Percentiles rank a stretch among this genome's conserved stretches.
Conservation (phyloP, 1,139 yeast species). For the Tardiomyces blankii region DNA sequence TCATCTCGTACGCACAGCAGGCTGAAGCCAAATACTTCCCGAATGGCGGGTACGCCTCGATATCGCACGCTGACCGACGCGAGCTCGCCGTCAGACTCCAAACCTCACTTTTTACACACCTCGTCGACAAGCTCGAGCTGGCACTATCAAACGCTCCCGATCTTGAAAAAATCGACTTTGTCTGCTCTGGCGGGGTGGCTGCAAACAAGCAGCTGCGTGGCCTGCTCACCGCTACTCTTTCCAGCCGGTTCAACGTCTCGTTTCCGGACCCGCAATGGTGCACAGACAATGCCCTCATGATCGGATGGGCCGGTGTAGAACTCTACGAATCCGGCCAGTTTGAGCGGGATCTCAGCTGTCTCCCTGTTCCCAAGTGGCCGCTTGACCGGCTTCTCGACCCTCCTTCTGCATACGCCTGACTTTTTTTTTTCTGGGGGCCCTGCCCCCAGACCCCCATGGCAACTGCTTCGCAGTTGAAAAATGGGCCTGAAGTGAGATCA, state of each 20-base stretch:
- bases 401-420: not conserved
- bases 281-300: conserved; percentile 95
- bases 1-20: conserved; percentile 29
- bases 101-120: conserved; percentile 57
- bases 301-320: conserved; percentile 95
- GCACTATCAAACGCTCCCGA: conserved; percentile 20
- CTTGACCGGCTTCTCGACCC: conserved; percentile 13
- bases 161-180: conserved; percentile 35
- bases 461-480: too few species aligned
- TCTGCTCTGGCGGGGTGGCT: conserved; percentile 93
- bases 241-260: conserved; percentile 29
- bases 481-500: too few species aligned
- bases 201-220: conserved; percentile 53
- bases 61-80: conserved; percentile 9
- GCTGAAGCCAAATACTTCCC: not conserved
- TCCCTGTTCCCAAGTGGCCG: conserved; percentile 72
- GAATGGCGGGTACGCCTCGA: not conserved
- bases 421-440: too few species aligned
- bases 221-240: conserved; percentile 34
- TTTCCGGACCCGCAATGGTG: conserved; percentile 69
- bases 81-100: conserved; percentile 54
- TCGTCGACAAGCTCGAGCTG: conserved; percentile 49
- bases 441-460: too few species aligned
- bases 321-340: conserved; percentile 43
- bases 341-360: conserved; percentile 37